phyloP scores from a whole-genome alignment of 2,329 filamentous ascomycete genomes.

The Cladosporium cucumerinum region DNA sequence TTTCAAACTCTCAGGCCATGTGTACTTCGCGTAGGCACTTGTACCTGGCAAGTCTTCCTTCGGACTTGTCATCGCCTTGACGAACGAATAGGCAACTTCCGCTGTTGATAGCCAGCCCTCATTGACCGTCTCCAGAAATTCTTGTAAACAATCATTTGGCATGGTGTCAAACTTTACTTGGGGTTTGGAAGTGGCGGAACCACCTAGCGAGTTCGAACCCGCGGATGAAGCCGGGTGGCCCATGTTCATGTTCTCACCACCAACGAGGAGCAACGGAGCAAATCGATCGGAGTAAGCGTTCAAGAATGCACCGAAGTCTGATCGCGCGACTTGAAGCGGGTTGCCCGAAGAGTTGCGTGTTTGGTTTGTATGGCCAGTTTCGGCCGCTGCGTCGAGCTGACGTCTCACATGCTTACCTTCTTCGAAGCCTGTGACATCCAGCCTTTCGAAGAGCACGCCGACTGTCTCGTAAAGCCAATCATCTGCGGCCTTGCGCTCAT shows the following conservation, averaged over 20 bases:
- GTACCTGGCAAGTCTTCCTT: background rate
- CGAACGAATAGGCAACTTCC: conserved; percentile 44
- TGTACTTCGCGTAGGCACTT: conserved; percentile 49
- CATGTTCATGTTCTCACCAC: conserved; percentile 28
- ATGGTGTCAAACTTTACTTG: conserved; percentile 19
- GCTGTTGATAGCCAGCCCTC: conserved; percentile 45
- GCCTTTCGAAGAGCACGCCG: conserved; percentile 50
- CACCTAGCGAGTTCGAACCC: conserved; percentile 19
- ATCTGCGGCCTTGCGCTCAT: conserved; percentile 54
- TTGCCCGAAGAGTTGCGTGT: background rate
- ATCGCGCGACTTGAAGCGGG: conserved; percentile 21
- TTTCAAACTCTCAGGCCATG: conserved; percentile 57
- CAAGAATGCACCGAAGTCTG: conserved; percentile 28
- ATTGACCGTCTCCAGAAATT: conserved; percentile 48
- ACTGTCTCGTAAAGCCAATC: conserved; percentile 55
- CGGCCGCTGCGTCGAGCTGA: conserved; percentile 23
- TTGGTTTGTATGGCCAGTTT: background rate
- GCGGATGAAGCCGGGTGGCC: conserved; percentile 11
- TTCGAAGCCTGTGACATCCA: conserved; percentile 45
- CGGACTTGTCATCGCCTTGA: conserved; percentile 7
- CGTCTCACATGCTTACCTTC: conserved; percentile 28
- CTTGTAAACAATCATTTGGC: conserved; percentile 34
- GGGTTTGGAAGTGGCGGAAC: conserved; percentile 18
- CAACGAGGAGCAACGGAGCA: conserved; percentile 27
- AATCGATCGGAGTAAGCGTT: conserved; percentile 29